Conservation (phyloP, 2,329 filamentous ascomycete species). For the Penicillium sp. region DNA sequence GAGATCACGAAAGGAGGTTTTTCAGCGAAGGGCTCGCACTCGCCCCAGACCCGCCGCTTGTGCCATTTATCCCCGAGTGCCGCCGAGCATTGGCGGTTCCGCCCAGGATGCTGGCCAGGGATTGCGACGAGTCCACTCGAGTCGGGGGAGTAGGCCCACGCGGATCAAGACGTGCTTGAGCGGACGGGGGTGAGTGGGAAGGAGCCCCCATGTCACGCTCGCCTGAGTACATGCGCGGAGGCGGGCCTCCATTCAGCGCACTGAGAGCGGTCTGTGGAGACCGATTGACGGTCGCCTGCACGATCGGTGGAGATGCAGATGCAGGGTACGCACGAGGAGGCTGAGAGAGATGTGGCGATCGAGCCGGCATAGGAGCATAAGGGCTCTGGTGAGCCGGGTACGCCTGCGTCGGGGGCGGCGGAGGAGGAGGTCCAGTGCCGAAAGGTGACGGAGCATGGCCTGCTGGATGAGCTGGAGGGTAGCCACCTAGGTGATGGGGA, state of each 20-base stretch:
- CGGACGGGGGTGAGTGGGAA: slow-evolving; percentile 44
- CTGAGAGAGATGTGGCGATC: slow-evolving; percentile 44
- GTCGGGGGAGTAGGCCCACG: slow-evolving; percentile 42
- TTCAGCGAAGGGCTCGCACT: slow-evolving; percentile 78
- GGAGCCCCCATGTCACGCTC: slow-evolving; percentile 45
- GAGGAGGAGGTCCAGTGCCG: slow-evolving; percentile 44
- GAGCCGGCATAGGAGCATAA: slow-evolving; percentile 44
- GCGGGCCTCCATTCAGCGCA: slow-evolving; percentile 44
- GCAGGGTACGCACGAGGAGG: slow-evolving; percentile 44
- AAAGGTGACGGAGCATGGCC: slow-evolving; percentile 41
- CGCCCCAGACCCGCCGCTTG: slow-evolving; percentile 59
- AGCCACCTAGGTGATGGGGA: slow-evolving; percentile 61
- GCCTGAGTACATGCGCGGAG: slow-evolving; percentile 45
- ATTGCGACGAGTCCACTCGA: slow-evolving; percentile 38
- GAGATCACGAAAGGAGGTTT: slow-evolving; percentile 69
- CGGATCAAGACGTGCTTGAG: slow-evolving; percentile 44
- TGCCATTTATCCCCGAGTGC: slow-evolving; percentile 37
- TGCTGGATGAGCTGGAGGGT: slow-evolving; percentile 41
- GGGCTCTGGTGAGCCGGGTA: slow-evolving; percentile 47
- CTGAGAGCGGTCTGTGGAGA: slow-evolving; percentile 48
- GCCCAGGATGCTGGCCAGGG: slow-evolving; percentile 24
- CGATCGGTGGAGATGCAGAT: slow-evolving; percentile 46
- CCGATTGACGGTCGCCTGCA: slow-evolving; percentile 45
- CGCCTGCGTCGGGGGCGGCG: slow-evolving; percentile 40
- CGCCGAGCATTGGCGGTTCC: slow-evolving; percentile 37